Evolutionary conservation across 352 stramenopile species (phyloP).

Genomic region (Phytopythium mirpurense): DNA sequence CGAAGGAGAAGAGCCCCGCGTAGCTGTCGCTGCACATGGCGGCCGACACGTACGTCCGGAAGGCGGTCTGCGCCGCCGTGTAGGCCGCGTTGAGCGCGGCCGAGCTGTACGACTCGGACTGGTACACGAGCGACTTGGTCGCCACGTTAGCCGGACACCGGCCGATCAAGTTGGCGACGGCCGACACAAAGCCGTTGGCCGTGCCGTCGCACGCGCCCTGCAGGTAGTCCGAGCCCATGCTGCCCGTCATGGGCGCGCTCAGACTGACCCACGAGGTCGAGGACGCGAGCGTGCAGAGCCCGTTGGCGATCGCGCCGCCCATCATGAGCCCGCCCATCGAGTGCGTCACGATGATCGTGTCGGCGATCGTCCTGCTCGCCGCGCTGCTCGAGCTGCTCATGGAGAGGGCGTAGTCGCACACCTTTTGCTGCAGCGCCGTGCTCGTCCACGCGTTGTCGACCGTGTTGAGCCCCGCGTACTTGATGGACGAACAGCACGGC

Average conservation of each 20-base stretch:
- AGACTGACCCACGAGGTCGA: slow-evolving; percentile 23
- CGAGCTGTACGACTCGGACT: slow-evolving; percentile 18
- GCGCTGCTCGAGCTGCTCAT: slow-evolving; percentile 12
- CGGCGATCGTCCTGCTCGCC: slow-evolving; percentile 18
- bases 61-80: slow-evolving; percentile 19
- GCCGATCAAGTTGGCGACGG: slow-evolving; percentile 27
- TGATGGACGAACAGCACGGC: slow-evolving; percentile 39
- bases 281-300: slow-evolving; percentile 32
- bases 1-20: slow-evolving; percentile 24
- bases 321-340: slow-evolving; percentile 44
- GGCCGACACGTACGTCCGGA: slow-evolving; percentile 24
- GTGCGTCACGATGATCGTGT: slow-evolving; percentile 43
- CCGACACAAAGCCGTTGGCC: slow-evolving; percentile 14
- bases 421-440: slow-evolving; percentile 24
- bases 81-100: slow-evolving; percentile 15
- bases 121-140: slow-evolving; percentile 28
- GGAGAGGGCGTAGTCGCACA: slow-evolving; percentile 23
- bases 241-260: slow-evolving; percentile 21
- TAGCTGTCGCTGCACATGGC: slow-evolving; percentile 30
- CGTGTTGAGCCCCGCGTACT: slow-evolving; percentile 44
- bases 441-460: slow-evolving; percentile 24
- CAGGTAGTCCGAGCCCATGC: slow-evolving; percentile 24
- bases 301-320: slow-evolving; percentile 30
- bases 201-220: slow-evolving; percentile 27
- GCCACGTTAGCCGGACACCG: slow-evolving; percentile 31